phyloP scores from a whole-genome alignment of 257 asterid species.

The Salvia rosmarinus region DNA sequence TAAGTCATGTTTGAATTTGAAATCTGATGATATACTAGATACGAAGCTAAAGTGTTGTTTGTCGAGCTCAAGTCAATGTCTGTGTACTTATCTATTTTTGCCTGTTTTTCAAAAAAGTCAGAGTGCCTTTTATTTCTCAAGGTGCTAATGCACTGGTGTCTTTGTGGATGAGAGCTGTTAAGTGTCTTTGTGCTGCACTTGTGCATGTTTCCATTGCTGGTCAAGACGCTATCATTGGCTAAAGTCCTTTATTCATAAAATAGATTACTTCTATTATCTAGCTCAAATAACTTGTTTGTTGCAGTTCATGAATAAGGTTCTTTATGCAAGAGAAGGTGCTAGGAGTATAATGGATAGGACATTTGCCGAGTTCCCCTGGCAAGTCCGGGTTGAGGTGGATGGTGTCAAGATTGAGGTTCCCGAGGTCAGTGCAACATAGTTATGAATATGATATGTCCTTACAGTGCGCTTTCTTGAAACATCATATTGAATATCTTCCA shows the following conservation, averaged over 20 bases:
- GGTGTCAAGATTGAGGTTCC: conserved; percentile 95
- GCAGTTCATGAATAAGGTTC: conserved; percentile 99
- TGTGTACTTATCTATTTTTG: neutral
- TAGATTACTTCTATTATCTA: conserved; percentile 8
- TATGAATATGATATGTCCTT: conserved; percentile 23
- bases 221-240: conserved; percentile 23
- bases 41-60: conserved; percentile 20
- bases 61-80: neutral
- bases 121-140: conserved; percentile 13
- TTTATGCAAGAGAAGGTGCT: conserved; percentile 99
- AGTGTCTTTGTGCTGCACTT: conserved; percentile 19
- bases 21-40: neutral
- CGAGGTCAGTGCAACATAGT: conserved; percentile 58
- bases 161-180: conserved; percentile 12
- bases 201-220: conserved; percentile 24
- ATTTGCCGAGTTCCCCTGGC: conserved; percentile 92
- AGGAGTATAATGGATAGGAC: conserved; percentile 90
- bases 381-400: conserved; percentile 93
- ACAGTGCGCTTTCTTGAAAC: neutral
- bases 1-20: neutral
- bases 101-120: neutral
- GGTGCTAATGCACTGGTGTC: conserved; percentile 10
- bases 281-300: conserved; percentile 41
- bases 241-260: conserved; percentile 24
- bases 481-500: conserved; percentile 20